Evolutionary conservation across 495 filamentous ascomycete genomes (phyloP), one percentile per base, ranked within the genome.

Genomic region (Endocarpon pusillum): DNA sequence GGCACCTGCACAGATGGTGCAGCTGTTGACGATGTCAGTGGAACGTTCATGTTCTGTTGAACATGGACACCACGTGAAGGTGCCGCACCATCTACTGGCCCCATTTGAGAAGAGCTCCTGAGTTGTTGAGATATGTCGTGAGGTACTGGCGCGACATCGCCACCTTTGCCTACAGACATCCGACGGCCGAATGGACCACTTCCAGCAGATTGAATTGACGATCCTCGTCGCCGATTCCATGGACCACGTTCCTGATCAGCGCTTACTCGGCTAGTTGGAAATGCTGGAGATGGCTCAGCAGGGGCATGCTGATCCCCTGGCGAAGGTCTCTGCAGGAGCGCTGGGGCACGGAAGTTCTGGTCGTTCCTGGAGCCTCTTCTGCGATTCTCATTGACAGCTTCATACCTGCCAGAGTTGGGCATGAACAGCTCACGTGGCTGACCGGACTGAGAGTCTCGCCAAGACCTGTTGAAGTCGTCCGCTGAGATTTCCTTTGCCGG

Each of bases 161-260:
- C n/a, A n/a, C n/a, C 45, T 22, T 57, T 58, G 32, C 62, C 55
- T 39, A 69, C 58, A 5, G 71, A 76, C 54, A 62, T 63, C 14
- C 69, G 61, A 38, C 70, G 62, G 35, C 64, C 66, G 46, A 70
- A 70, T 30, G 64, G 67, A 27, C 78, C 80, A 53, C 85, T 94
- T 37, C 82, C 83, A 20, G 85, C 87, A 49, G 87, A 94, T 19
- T 93, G 79, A 47, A 85, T 94, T 1, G 87, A 94, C n/a, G 87
- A 94, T 33, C 78, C 77, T 29, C 91, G 75, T 29, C 83, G 73
- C 36, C 85, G 73, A 19, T 66, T 69, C 66, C 81, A 93, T 3
- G 73, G 63, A 10, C 48, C 48, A 11, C 60, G 69, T 38, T 86
- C 79, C 33, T 75, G 75, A 21, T 68, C 68, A n/a, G n/a, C n/a